Percentiles rank a stretch among this genome's conserved stretches.
Conservation (phyloP, 148 eudicot genomes). For the Diospyros lotus region DNA sequence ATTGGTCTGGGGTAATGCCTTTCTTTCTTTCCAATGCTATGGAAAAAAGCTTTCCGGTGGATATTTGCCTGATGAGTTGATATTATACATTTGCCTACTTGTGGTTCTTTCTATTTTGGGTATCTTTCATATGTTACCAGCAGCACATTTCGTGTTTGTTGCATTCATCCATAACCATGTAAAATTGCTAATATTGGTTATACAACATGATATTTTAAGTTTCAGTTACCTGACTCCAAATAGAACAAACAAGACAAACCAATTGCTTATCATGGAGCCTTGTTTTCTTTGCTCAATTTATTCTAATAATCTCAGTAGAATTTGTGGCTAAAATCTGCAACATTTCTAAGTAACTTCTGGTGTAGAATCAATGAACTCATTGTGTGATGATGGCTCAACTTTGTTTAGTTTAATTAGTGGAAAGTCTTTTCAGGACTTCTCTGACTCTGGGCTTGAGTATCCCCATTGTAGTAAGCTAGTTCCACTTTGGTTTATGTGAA, state of each 20-base stretch:
- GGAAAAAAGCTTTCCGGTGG: not conserved
- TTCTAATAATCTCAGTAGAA: constrained; percentile 4
- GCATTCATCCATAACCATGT: not conserved
- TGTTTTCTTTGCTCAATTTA: not conserved
- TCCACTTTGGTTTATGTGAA: constrained; percentile 20
- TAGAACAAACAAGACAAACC: too few relatives aligned
- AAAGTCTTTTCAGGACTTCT: not conserved
- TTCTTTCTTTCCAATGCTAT: not conserved
- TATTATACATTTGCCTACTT: not conserved
- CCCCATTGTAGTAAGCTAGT: constrained; percentile 8
- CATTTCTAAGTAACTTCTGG: constrained; percentile 1
- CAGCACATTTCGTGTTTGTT: constrained; percentile 3
- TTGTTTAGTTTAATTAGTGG: not conserved
- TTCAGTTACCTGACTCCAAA: too few relatives aligned
- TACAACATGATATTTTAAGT: too few relatives aligned
- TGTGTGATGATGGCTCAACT: not conserved
- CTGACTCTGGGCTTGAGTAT: constrained; percentile 1
- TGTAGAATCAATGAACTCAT: not conserved
- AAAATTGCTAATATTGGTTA: not conserved
- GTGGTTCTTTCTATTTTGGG: constrained; percentile 4
- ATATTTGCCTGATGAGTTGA: not conserved
- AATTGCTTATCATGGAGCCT: not conserved
- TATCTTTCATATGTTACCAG: not conserved
- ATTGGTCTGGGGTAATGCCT: constrained; percentile 67
- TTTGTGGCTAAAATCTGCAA: not conserved